Evolutionary conservation across 148 eudicot genomes (phyloP), one percentile per base, ranked within the genome.

Genomic region (Pharnaceum exiguum): DNA sequence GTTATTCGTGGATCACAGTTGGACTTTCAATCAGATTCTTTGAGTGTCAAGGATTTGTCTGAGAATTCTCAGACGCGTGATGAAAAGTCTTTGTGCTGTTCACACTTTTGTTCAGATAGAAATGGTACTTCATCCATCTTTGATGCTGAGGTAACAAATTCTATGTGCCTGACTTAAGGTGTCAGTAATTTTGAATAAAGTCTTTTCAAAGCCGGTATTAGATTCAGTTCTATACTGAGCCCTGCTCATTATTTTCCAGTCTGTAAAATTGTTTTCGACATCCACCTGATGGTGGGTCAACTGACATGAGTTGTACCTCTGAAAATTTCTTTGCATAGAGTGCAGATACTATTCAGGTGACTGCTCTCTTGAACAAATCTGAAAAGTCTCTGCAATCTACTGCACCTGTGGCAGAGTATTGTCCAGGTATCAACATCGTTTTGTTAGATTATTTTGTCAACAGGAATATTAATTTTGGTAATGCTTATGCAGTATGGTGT

Each of bases 291-390:
- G 38, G 18, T 46, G 10, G n/a, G 23, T 36, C 15, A 36, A 16
- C 12, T 40, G 59, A 25, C 37, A 7, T 48, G 51, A 52, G n/a
- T 35, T 51, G 28, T 54, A 49, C 50, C 53, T 44, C 59, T 75
- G 36, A 75, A 31, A 43, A 37, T 59, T 68, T 59, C 7, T 74
- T 39, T 79, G 57, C 70, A 63, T 78, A 93, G 99, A 74, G 75
- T 89, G 96, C 95, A 85, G 95, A 86, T 76, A 76, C 65, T 69
- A 82, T 93, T 59, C 80, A 76, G 67, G 89, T 83, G 57, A 78
- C 69, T 68, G 59, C 78, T 65, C 60, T 85, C 58, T 60, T 68
- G 25, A 78, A 82, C 63, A 83, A 77, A 63, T 78, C 94, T 21
- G 77, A 31, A n/a, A 77, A 57, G 43, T 62, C 81, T 56, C 35